Evolutionary conservation across 1,139 yeast genomes (phyloP).

Genomic region (Candida frijolesensis): DNA sequence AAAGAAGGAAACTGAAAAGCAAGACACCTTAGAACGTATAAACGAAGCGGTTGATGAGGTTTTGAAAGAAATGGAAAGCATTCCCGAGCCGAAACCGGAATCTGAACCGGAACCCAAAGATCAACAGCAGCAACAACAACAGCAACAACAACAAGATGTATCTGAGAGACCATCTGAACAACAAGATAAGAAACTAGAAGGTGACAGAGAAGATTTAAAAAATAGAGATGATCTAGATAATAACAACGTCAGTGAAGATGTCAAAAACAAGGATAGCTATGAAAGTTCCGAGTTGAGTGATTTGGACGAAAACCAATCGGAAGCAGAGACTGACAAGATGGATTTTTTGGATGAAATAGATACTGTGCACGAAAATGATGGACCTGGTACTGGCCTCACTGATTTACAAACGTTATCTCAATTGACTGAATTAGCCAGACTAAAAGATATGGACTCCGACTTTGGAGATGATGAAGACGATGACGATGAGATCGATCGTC

Average conservation of each 20-base stretch:
- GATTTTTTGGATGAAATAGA: slow-evolving; percentile 47
- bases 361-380: slow-evolving; percentile 12
- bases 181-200: slow-evolving; percentile 2
- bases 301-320: slow-evolving; percentile 66
- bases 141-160: slow-evolving; percentile 2
- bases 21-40: background rate
- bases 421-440: slow-evolving; percentile 45
- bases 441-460: slow-evolving; percentile 38
- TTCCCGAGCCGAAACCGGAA: background rate
- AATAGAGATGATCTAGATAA: background rate
- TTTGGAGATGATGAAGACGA: slow-evolving; percentile 18
- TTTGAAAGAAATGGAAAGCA: slow-evolving; percentile 1
- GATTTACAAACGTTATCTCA: slow-evolving; percentile 44
- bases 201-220: background rate
- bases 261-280: slow-evolving; percentile 24
- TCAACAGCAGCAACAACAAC: background rate
- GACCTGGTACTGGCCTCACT: slow-evolving; percentile 21
- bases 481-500: slow-evolving; percentile 6
- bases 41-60: slow-evolving; percentile 1
- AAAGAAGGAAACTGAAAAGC: background rate
- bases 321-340: slow-evolving; percentile 81
- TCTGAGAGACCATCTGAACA: background rate
- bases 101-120: background rate
- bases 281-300: slow-evolving; percentile 56
- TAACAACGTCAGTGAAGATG: slow-evolving; percentile 2